phyloP scores from a whole-genome alignment of 2,329 filamentous ascomycete species.

The Podosphaera xanthii region DNA sequence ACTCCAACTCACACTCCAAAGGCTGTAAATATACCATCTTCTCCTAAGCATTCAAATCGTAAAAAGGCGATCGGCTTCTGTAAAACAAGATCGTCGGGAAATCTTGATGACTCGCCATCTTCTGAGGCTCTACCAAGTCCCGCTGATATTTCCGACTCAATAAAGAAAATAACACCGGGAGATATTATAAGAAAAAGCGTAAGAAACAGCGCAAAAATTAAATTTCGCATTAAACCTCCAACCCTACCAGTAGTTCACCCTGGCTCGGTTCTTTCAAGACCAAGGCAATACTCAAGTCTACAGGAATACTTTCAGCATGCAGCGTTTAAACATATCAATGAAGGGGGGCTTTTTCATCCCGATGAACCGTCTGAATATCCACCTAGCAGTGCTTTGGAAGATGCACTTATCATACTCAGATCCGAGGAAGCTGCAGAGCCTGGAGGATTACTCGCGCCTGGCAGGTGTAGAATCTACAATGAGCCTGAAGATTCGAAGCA shows the following conservation, averaged over 20 bases:
- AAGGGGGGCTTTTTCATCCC: conserved; percentile 29
- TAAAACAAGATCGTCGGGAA: background rate
- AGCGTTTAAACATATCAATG: conserved; percentile 28
- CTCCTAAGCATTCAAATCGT: background rate
- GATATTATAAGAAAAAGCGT: conserved; percentile 8
- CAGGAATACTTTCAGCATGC: conserved; percentile 33
- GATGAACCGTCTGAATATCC: conserved; percentile 36
- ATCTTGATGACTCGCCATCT: background rate
- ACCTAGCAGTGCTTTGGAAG: conserved; percentile 37
- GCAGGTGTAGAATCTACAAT: conserved; percentile 47
- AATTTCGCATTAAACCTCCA: conserved; percentile 24
- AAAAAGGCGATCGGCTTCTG: background rate
- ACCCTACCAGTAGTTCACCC: conserved; percentile 36
- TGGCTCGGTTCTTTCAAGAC: conserved; percentile 27
- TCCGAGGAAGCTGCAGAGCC: conserved; percentile 52
- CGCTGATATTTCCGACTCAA: background rate
- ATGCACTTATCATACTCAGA: conserved; percentile 45
- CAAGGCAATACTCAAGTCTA: conserved; percentile 30
- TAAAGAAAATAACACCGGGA: conserved; percentile 5
- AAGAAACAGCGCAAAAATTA: conserved; percentile 22
- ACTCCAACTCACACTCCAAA: background rate
- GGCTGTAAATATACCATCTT: background rate
- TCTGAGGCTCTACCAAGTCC: background rate
- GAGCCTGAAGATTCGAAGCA: conserved; percentile 41
- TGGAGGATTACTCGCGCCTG: conserved; percentile 51